Base-by-base conservation (phyloP, 2,329 filamentous ascomycete species). In the Scleromitrula shiraiana region DNA sequence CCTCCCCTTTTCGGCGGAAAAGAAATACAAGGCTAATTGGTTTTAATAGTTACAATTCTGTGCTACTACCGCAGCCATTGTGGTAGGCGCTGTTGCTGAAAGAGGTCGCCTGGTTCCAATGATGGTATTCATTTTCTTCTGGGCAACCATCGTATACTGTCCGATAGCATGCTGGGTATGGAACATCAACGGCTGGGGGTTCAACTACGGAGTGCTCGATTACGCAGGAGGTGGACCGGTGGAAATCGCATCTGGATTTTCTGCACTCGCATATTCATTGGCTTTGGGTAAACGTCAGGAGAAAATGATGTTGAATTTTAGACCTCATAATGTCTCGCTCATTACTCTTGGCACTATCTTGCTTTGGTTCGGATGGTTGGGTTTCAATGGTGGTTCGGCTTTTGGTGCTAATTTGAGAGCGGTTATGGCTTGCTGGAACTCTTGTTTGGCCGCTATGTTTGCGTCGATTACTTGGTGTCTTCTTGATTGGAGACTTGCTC, bases 221-320 rank as follows among this genome's bases (percentile, higher is more conserved):
- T 98, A 96, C 64, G 93, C 93, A 42, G 93, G 93, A 56, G 93
- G 93, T 61, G 90, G 91, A 45, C 93, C 93, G 58, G 93, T 98
- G 76, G 93, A 98, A 70, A 97, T 98, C 61, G 87, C 80, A 52
- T 97, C 93, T 50, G 93, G 93, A 65, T 75, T 95, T 70, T 93
- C 88, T 36, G 93, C 91, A 24, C 76, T 97, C 39, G 93, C 93
- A 56, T 98, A 97, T 73, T 95, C 90, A 2, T 85, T 88, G 87
- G 83, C 96, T 30, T 85, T 98, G 52, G 93, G 93, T 58, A 87
- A 89, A 63, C 88, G 93, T 58, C 93, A 96, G 72, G 91, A 97
- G 74, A 93, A 89, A 74, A 96, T 97, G 89, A 96, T 97, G 88
- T 80, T 96, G 70, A 97, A 97, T 78, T 97, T 97, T 79, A 88